phyloP scores from a whole-genome alignment of 2,329 filamentous ascomycete genomes.

The Alternaria consortialis region DNA sequence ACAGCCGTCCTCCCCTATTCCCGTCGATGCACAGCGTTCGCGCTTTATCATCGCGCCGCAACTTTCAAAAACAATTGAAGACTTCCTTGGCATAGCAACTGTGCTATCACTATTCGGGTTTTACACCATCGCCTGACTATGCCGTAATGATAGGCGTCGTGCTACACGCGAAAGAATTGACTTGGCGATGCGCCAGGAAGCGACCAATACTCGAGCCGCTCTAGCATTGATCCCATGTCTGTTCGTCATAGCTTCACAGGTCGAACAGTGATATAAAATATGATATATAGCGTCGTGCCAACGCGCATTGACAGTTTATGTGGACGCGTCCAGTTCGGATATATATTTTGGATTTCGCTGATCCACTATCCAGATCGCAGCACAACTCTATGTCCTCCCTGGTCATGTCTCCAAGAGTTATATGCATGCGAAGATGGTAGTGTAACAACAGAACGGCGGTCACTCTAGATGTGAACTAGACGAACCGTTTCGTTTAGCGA shows the following conservation, averaged over 20 bases:
- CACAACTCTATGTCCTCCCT: not conserved
- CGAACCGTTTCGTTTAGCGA: not conserved
- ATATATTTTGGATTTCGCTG: not conserved
- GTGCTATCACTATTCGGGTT: not conserved
- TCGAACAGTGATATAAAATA: not conserved
- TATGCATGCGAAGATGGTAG: not conserved
- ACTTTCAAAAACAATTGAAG: no score
- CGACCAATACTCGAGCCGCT: not conserved
- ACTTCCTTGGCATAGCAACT: not conserved
- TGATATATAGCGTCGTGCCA: not conserved
- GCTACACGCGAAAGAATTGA: not conserved
- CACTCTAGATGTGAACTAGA: not conserved
- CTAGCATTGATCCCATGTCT: fast-evolving
- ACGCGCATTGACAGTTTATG: not conserved
- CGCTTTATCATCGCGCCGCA: no score
- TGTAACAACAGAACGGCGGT: not conserved
- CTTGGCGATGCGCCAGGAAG: not conserved
- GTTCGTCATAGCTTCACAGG: not conserved
- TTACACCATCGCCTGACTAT: not conserved
- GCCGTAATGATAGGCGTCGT: not conserved
- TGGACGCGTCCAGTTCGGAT: not conserved
- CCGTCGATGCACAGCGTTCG: no score
- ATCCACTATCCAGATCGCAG: not conserved
- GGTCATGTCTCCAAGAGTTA: not conserved
- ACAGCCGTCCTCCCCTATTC: not conserved